Conservation (phyloP, 1,284 basidiomycete species). For the Athelia sp. region DNA sequence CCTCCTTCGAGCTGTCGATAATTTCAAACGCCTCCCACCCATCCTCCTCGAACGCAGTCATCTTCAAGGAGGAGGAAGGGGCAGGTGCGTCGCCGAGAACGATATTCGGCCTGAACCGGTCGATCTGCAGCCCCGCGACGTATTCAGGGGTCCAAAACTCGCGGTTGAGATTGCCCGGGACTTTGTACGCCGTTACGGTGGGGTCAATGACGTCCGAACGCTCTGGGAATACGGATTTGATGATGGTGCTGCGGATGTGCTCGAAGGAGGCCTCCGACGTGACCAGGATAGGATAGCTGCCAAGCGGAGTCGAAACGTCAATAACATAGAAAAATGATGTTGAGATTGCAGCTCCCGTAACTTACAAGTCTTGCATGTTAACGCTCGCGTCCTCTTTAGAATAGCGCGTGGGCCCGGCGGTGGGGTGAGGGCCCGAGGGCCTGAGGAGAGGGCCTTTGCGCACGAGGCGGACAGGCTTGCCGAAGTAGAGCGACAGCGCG, state of each 20-base stretch:
- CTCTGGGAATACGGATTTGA: neutral
- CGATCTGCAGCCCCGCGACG: neutral
- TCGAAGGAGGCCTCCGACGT: neutral
- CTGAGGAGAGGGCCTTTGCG: neutral
- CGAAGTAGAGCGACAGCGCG: neutral
- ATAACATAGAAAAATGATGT: neutral
- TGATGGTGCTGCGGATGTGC: neutral
- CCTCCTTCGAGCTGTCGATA: neutral
- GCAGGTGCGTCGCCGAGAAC: neutral
- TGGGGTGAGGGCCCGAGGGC: neutral
- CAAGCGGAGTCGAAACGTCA: neutral
- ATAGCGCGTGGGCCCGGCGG: neutral
- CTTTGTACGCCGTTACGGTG: neutral
- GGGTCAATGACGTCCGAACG: neutral
- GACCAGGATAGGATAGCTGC: neutral
- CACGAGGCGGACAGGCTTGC: neutral
- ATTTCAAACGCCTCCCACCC: neutral
- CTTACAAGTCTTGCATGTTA: neutral
- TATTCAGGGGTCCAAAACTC: neutral
- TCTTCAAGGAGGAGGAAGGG: neutral
- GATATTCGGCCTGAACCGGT: neutral
- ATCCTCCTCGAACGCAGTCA: neutral
- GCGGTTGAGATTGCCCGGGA: neutral
- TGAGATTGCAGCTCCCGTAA: neutral
- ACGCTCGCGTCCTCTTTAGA: neutral